Conservation (phyloP, 2,329 filamentous ascomycete genomes). For the Didymellaceae sp. region DNA sequence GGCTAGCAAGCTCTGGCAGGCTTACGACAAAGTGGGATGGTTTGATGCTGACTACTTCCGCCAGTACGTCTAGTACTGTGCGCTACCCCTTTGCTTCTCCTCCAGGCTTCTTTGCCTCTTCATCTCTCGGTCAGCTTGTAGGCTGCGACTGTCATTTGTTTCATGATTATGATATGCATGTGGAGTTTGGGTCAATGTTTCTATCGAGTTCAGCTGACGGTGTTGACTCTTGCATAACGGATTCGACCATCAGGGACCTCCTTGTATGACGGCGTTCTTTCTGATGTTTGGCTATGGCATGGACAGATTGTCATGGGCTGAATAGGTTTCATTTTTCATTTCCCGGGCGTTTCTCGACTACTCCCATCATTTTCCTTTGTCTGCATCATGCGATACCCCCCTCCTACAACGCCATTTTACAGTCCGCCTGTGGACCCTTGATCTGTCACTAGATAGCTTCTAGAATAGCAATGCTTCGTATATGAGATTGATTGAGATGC, state of each 20-base stretch:
- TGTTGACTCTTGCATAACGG: constrained; percentile 30
- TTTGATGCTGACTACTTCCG: constrained; percentile 64
- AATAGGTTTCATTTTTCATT: not conserved
- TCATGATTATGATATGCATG: constrained; percentile 33
- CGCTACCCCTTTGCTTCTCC: not conserved
- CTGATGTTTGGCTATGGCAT: constrained; percentile 25
- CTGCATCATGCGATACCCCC: constrained; percentile 29
- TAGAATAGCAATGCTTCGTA: constrained; percentile 14
- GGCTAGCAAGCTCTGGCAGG: constrained; percentile 88
- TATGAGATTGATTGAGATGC: not conserved
- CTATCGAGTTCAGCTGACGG: constrained; percentile 20
- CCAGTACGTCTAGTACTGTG: constrained; percentile 46
- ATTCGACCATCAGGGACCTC: constrained; percentile 7
- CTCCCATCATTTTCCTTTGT: constrained; percentile 12
- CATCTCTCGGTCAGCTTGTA: not conserved
- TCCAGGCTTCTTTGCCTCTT: not conserved
- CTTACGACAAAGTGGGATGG: constrained; percentile 88
- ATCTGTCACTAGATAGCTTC: constrained; percentile 9
- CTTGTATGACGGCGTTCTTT: constrained; percentile 39
- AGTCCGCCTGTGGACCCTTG: constrained; percentile 16
- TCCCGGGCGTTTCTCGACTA: constrained; percentile 26
- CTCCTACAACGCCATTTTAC: constrained; percentile 28
- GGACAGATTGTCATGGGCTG: constrained; percentile 22
- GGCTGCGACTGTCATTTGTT: constrained; percentile 10
- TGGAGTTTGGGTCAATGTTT: constrained; percentile 26